Evolutionary conservation across 148 eudicot genomes (phyloP).

Genomic region (Selenicereus undatus): DNA sequence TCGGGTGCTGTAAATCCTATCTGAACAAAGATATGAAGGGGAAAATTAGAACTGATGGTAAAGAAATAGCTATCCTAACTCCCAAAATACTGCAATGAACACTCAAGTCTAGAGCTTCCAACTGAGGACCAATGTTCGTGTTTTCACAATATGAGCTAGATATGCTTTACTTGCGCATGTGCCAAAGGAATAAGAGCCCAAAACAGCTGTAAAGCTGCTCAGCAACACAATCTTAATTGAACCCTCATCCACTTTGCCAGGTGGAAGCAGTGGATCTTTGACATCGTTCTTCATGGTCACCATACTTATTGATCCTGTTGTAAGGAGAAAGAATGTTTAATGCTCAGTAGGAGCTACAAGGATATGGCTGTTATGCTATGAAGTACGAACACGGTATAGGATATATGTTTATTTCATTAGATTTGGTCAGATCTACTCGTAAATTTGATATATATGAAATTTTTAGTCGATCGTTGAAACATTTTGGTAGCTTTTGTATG

Average conservation of each 20-base stretch:
- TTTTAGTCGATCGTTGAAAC: too few relatives aligned
- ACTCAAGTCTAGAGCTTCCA: too few relatives aligned
- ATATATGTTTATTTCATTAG: too few relatives aligned
- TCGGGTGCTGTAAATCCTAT: conserved; percentile 64
- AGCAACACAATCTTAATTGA: conserved; percentile 42
- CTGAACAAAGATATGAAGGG: conserved; percentile 26
- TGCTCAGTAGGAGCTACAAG: background rate
- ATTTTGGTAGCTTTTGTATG: too few relatives aligned
- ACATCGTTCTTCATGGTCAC: background rate
- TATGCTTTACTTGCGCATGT: conserved; percentile 41
- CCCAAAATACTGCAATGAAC: too few relatives aligned
- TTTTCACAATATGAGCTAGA: background rate
- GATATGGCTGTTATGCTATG: background rate
- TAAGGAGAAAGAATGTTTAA: too few relatives aligned
- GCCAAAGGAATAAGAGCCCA: conserved; percentile 69
- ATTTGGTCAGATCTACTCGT: too few relatives aligned
- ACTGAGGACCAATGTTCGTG: background rate
- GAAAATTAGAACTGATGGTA: too few relatives aligned
- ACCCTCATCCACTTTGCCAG: background rate
- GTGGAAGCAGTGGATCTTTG: background rate
- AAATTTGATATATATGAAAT: too few relatives aligned
- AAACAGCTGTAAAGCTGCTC: conserved; percentile 57
- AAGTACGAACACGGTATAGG: too few relatives aligned
- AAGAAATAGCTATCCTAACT: too few relatives aligned
- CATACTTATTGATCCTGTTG: background rate